Base-by-base conservation (phyloP, 75 land plant genomes). In the Gnetum montanum region DNA sequence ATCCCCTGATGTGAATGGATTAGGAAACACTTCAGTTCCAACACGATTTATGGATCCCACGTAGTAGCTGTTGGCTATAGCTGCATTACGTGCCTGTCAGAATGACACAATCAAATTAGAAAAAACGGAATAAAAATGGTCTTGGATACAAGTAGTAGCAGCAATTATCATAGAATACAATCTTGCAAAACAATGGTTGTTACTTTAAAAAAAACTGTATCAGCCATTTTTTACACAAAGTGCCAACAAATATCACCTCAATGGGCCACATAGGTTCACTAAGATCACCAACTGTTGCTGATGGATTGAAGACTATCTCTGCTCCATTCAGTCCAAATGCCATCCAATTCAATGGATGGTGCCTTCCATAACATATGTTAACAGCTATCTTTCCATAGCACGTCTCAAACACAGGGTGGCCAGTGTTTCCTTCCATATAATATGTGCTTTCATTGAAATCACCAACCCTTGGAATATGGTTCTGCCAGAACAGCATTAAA, bases 201-300 rank as follows among this genome's bases (percentile, higher is more conserved):
- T n/a, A n/a, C n/a, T n/a, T n/a, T n/a, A n/a, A n/a, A n/a, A n/a
- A n/a, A n/a, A n/a, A n/a, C n/a, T n/a, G n/a, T n/a, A n/a, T n/a
- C 30, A 30, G 31, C 31, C 15, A 6, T 31, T 0, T 51, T 0
- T 1, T 51, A 16, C 35, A 30, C 0, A 51, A 31, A 12, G 31
- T 11, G 22, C 11, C 6, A 2, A 0, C 16, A 41, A 41, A 53
- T 53, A 34, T 28, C 55, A 86, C 98, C 90, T 94, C 98, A 47
- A 94, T 76, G 10, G 98, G 87, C 98, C 98, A 94, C 98, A 94
- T 94, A 36, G 98, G 98, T 65, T 94, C 98, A 66, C 98, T 94
- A 12, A 94, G 83, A 46, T 83, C 98, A 31, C 96, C 98, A 73
- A 94, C 96, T 58, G 96, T 94, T 1, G 98, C 98, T 8, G 98